phyloP scores from a whole-genome alignment of 164 flowering plant species.

The Taxillus chinensis region DNA sequence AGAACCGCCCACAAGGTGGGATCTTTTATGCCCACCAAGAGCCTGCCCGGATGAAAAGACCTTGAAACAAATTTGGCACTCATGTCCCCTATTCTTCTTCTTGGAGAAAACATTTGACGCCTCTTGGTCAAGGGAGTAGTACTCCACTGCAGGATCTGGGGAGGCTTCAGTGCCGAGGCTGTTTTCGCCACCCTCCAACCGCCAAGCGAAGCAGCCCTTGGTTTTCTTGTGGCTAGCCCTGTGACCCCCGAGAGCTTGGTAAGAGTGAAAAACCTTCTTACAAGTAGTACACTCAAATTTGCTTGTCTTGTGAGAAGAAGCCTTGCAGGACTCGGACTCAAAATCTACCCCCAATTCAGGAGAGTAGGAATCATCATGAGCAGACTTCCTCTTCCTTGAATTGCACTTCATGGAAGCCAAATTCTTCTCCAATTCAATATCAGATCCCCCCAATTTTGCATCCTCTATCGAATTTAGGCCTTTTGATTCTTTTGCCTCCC shows the following conservation, averaged over 20 bases:
- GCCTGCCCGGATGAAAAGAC: conserved; percentile 60
- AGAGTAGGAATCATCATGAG: neutral
- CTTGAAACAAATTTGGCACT: conserved; percentile 50
- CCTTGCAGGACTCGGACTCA: conserved; percentile 9
- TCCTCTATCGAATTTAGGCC: neutral
- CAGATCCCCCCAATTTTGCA: conserved; percentile 2
- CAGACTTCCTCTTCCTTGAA: conserved; percentile 19
- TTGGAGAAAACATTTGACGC: neutral
- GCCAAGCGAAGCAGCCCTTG: conserved; percentile 37
- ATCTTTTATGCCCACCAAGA: conserved; percentile 64
- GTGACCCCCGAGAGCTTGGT: conserved; percentile 60
- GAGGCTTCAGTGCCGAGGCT: conserved; percentile 16
- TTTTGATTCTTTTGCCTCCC: conserved; percentile 4
- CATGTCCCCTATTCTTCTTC: conserved; percentile 30
- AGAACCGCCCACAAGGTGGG: conserved; percentile 29
- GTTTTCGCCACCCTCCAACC: conserved; percentile 14
- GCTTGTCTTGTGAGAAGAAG: conserved; percentile 12
- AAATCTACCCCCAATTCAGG: conserved; percentile 13
- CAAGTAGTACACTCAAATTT: conserved; percentile 40
- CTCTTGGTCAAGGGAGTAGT: conserved; percentile 1
- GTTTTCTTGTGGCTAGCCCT: conserved; percentile 50
- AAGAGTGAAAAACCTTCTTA: conserved; percentile 35
- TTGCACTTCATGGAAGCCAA: conserved; percentile 2
- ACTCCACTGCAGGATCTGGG: conserved; percentile 12
- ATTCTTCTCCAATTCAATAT: conserved; percentile 10